A percentile compares a stretch with the other conserved stretches of the same genome.
These are phyloP conservation scores for Xanthoparmelia taractica DNA, from an alignment of 495 filamentous ascomycete species.

Conservation along the genomic window DNA sequence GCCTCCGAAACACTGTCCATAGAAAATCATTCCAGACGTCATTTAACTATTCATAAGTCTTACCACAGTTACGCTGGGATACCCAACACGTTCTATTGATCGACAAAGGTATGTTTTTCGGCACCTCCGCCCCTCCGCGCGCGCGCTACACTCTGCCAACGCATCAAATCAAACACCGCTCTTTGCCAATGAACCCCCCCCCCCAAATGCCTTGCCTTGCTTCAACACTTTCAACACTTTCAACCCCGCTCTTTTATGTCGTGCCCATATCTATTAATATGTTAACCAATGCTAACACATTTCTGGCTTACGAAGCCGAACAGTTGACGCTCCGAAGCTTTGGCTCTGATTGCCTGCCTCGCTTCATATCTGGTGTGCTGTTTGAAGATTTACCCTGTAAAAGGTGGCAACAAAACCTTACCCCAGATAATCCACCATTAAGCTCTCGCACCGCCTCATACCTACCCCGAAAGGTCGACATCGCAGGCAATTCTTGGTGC, in stretches of 20 bases:
- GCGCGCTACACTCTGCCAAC: constrained; percentile 30
- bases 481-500: constrained; percentile 3
- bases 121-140: constrained; percentile 18
- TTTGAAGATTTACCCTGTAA: constrained; percentile 5
- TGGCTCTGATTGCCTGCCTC: constrained; percentile 9
- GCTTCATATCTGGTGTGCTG: constrained; percentile 2
- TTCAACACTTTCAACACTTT: constrained; percentile 9
- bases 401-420: constrained; percentile 7
- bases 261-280: constrained; percentile 9
- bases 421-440: constrained; percentile 6
- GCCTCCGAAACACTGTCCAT: constrained; percentile 13
- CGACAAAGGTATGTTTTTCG: constrained; percentile 21
- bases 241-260: constrained; percentile 11
- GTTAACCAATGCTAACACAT: constrained; percentile 17
- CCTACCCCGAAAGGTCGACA: not conserved
- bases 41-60: constrained; percentile 12
- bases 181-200: constrained; percentile 17
- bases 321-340: not conserved
- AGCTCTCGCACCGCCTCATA: constrained; percentile 18
- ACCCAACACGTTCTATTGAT: constrained; percentile 11
- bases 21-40: constrained; percentile 9
- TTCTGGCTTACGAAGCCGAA: constrained; percentile 15
- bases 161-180: constrained; percentile 29
- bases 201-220: constrained; percentile 13
- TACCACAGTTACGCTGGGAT: constrained; percentile 5